Conservation (phyloP, 495 filamentous ascomycete genomes). For the Neurospora sp. region DNA sequence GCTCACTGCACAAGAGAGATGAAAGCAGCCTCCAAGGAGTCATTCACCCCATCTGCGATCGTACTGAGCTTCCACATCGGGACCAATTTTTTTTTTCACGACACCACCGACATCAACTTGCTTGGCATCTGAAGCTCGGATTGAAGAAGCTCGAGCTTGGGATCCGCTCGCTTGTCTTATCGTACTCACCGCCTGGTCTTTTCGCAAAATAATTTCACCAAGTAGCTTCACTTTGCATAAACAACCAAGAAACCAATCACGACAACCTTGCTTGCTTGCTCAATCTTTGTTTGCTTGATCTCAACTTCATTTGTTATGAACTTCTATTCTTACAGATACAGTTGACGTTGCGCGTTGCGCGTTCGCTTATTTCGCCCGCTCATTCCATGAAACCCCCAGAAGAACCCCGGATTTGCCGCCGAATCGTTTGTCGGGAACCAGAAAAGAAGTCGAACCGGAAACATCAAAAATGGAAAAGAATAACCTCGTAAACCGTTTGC, state of each 20-base stretch:
- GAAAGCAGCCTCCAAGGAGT: background rate
- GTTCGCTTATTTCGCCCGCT: background rate
- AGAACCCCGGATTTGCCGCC: background rate
- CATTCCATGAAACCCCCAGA: background rate
- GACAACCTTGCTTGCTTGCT: background rate
- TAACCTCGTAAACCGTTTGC: conserved; percentile 1
- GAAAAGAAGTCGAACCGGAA: background rate
- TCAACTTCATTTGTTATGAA: background rate
- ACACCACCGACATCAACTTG: background rate
- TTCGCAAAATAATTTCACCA: background rate
- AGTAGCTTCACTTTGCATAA: background rate
- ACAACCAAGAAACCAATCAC: background rate
- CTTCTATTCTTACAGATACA: background rate
- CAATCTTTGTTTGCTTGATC: background rate
- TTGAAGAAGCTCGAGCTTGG: background rate
- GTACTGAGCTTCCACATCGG: too few relatives aligned
- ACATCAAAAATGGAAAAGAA: background rate
- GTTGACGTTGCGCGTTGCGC: background rate
- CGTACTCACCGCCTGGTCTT: background rate
- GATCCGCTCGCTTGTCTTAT: background rate
- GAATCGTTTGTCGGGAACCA: background rate
- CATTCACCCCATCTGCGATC: background rate
- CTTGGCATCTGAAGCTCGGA: background rate
- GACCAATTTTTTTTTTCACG: too few relatives aligned
- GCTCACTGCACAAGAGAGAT: background rate